Conservation (phyloP, 1,139 yeast genomes). For the Kluyveromyces marxianus region DNA sequence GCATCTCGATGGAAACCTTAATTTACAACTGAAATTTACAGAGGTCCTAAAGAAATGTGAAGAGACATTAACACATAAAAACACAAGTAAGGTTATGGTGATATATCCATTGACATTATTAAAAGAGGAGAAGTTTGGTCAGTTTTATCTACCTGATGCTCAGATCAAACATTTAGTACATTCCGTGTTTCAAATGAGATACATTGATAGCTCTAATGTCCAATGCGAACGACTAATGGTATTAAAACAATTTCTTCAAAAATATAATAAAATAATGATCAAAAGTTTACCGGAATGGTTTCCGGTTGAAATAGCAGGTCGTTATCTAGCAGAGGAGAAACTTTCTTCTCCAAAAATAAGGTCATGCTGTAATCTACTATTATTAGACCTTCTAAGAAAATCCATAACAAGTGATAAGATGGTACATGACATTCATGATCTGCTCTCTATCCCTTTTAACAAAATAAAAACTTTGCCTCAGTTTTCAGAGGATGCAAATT, state of each 20-base stretch:
- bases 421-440: not conserved
- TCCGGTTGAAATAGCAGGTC: slow-evolving; percentile 23
- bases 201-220: slow-evolving; percentile 22
- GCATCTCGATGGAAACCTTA: slow-evolving; percentile 11
- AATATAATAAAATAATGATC: slow-evolving; percentile 21
- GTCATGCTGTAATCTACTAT: slow-evolving; percentile 16
- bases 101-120: slow-evolving; percentile 22
- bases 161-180: slow-evolving; percentile 14
- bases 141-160: slow-evolving; percentile 10
- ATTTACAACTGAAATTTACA: slow-evolving; percentile 12
- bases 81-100: slow-evolving; percentile 24
- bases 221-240: slow-evolving; percentile 21
- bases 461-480: not conserved
- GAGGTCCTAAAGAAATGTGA: slow-evolving; percentile 12
- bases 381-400: slow-evolving; percentile 23
- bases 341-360: slow-evolving; percentile 14
- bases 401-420: slow-evolving; percentile 9
- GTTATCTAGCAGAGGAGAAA: slow-evolving; percentile 21
- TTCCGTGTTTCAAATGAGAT: slow-evolving; percentile 15
- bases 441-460: not conserved
- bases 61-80: slow-evolving; percentile 16
- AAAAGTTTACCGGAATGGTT: slow-evolving; percentile 20
- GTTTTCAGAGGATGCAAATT: not conserved
- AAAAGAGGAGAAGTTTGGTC: slow-evolving; percentile 24
- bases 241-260: slow-evolving; percentile 18